Conservation (phyloP, 2,329 filamentous ascomycete genomes). For the Diaporthe longicolla region DNA sequence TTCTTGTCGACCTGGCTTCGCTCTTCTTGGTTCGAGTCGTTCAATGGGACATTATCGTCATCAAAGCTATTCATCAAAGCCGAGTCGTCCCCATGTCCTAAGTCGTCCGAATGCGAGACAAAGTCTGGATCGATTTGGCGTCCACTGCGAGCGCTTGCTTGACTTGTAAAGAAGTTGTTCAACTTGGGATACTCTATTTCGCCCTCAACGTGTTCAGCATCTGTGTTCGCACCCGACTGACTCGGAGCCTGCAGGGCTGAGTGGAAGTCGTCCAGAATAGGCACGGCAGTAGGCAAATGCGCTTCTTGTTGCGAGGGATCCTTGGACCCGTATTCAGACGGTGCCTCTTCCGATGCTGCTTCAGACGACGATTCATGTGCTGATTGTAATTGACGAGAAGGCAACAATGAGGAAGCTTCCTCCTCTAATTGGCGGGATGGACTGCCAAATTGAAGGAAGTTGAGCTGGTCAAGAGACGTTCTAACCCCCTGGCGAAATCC, state of each 20-base stretch:
- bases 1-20: background rate
- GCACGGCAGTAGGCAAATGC: background rate
- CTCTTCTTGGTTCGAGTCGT: background rate
- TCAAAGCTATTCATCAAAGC: constrained; percentile 31
- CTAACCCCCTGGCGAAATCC: constrained; percentile 62
- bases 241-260: constrained; percentile 13
- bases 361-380: constrained; percentile 22
- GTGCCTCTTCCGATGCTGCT: constrained; percentile 38
- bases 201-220: background rate
- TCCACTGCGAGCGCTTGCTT: constrained; percentile 61
- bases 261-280: background rate
- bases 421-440: constrained; percentile 50
- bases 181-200: constrained; percentile 51
- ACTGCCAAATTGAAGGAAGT: constrained; percentile 47
- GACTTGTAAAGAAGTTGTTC: constrained; percentile 53
- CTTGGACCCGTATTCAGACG: constrained; percentile 40
- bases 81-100: constrained; percentile 45
- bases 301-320: constrained; percentile 27
- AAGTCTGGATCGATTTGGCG: constrained; percentile 63
- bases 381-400: constrained; percentile 8
- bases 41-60: constrained; percentile 18
- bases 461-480: constrained; percentile 51
- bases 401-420: constrained; percentile 37
- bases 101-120: constrained; percentile 49
- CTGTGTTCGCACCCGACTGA: background rate